Percentiles rank a stretch among this genome's conserved stretches.
Conservation (phyloP, 768 basidiomycete species). For the Termitomyces sp. region DNA sequence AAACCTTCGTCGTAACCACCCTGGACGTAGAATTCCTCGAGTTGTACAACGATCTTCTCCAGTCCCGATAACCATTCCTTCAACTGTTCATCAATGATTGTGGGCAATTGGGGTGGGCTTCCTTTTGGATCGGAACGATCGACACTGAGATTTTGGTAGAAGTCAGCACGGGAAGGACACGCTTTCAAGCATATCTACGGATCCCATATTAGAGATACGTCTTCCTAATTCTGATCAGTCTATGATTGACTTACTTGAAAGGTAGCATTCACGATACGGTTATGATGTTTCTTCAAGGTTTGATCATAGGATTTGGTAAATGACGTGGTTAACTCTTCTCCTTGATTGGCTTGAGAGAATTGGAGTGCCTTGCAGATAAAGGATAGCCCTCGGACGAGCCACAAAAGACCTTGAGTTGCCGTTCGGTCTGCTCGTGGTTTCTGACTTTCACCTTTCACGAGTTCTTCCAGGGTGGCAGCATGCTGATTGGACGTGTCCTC, state of each 20-base stretch:
- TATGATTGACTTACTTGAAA: neutral
- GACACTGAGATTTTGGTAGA: neutral
- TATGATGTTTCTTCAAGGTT: neutral
- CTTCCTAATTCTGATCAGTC: no score
- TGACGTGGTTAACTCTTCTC: neutral
- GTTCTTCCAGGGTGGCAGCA: neutral
- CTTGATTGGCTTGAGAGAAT: neutral
- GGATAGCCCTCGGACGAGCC: neutral
- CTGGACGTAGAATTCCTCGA: neutral
- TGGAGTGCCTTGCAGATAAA: neutral
- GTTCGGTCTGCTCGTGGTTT: neutral
- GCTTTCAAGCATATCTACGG: neutral
- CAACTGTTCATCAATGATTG: neutral
- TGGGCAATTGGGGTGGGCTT: neutral
- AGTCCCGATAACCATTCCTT: neutral
- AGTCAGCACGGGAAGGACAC: neutral
- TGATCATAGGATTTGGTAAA: neutral
- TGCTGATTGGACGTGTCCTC: neutral
- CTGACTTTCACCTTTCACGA: neutral
- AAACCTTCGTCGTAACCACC: neutral
- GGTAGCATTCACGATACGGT: neutral
- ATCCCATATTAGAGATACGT: neutral
- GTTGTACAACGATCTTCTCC: neutral
- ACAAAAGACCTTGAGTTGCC: neutral
- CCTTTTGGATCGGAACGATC: neutral